A percentile compares a stretch with the other conserved stretches of the same genome.
Evolutionary conservation across 75 land plant genomes (phyloP).

Genomic region (Cupressus sempervirens): DNA sequence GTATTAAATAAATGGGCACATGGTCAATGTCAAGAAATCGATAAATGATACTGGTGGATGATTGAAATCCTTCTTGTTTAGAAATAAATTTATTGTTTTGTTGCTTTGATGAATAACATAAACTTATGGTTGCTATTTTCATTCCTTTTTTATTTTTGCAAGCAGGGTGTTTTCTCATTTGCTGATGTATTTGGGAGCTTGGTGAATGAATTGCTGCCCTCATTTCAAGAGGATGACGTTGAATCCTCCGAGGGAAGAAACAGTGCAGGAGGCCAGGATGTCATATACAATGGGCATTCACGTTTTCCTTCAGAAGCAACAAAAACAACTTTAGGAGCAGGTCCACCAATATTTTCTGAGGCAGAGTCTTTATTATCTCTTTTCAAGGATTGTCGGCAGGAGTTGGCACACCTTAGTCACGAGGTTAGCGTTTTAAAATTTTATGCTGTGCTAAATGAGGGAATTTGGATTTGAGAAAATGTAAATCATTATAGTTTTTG

Average conservation of each 20-base stretch:
- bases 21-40: not conserved
- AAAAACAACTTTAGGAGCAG: conserved; percentile 20
- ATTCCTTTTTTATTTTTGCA: conserved; percentile 5
- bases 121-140: not conserved
- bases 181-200: conserved; percentile 87
- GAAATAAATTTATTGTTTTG: not conserved
- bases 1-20: not conserved
- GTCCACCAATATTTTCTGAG: conserved; percentile 65
- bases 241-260: conserved; percentile 34
- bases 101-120: not conserved
- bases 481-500: not conserved
- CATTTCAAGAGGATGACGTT: conserved; percentile 60
- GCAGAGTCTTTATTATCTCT: conserved; percentile 67
- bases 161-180: conserved; percentile 90
- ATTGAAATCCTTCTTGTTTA: not conserved
- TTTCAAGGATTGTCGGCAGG: conserved; percentile 77
- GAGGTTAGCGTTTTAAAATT: conserved; percentile 29
- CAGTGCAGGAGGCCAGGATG: conserved; percentile 26
- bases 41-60: not conserved
- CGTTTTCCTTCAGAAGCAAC: conserved; percentile 23
- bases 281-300: conserved; percentile 37
- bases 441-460: not conserved
- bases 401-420: conserved; percentile 71
- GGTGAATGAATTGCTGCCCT: conserved; percentile 74
- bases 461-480: conserved; percentile 4